Base-by-base conservation (phyloP, 257 asterid species). In the Salvia hispanica region DNA sequence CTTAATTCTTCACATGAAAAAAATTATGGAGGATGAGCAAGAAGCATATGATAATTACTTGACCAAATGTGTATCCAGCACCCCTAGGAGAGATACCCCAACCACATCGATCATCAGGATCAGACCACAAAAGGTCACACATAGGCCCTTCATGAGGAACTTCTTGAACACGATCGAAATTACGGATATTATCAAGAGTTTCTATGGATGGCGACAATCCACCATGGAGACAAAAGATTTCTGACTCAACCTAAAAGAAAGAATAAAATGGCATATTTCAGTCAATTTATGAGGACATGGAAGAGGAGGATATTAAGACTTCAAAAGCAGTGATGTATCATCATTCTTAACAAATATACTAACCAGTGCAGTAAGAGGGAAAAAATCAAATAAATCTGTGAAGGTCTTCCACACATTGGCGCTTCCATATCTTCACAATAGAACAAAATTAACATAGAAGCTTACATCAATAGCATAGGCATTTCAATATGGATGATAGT, bases 81-180 rank as follows among this genome's bases (percentile, higher is more conserved):
- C 96, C 96, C 78, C 96, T 77, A 10, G 96, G 95, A 64, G 96
- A 89, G 70, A 86, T 85, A 42, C 95, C 96, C 96, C 95, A 89
- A 73, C 96, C 96, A 62, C 88, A 86, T 4, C 92, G 89, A 76
- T 89, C 95, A 78, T 89, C 96, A 46, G 92, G 95, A 61, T 89
- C 96, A 15, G 96, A 89, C 96, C 96, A 89, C 71, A 89, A 76
- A 46, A 87, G 92, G 76, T 89, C 96, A 69, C 96, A 89, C 95
- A 89, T 89, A 56, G 90, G 84, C 21, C 96, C 95, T 72, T 89
- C 95, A 7, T 87, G 96, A 58, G 95, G 96, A 72, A 89, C 95
- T 85, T 89, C 96, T 87, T 89, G 95, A 45, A 85, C 92, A 14
- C 96, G 95, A 52, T 89, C 95, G 55, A 89, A 86, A 72, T 83